These are phyloP conservation scores for Arthrobotrys sphaeroides DNA, from an alignment of 2,329 filamentous ascomycete genomes.

Conservation along the genomic window DNA sequence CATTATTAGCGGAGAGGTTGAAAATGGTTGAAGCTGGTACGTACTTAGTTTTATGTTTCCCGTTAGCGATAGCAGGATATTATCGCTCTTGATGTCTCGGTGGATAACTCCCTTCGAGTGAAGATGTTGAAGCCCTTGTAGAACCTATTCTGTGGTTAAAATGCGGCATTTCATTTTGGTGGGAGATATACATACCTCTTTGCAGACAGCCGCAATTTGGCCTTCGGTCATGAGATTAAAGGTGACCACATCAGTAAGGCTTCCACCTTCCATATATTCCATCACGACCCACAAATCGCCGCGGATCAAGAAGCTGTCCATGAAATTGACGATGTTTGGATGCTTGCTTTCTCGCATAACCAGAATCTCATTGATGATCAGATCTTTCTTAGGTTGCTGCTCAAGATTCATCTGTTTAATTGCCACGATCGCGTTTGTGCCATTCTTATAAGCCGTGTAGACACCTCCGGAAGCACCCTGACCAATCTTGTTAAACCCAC, in stretches of 20 bases:
- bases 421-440: conserved; percentile 85
- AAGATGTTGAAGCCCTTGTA: conserved; percentile 90
- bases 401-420: conserved; percentile 99
- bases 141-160: conserved; percentile 66
- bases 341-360: conserved; percentile 99
- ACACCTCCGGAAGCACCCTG: conserved; percentile 97
- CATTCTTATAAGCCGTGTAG: conserved; percentile 86
- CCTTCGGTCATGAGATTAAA: conserved; percentile 99
- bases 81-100: conserved; percentile 98
- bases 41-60: conserved; percentile 96
- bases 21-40: background rate
- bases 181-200: conserved; percentile 70
- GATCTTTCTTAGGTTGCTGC: conserved; percentile 97
- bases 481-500: conserved; percentile 90
- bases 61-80: conserved; percentile 90
- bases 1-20: conserved; percentile 59
- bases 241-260: conserved; percentile 95
- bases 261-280: conserved; percentile 99
- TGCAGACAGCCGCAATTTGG: conserved; percentile 94
- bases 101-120: conserved; percentile 99
- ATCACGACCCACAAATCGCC: conserved; percentile 98
- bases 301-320: conserved; percentile 90
- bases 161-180: background rate
- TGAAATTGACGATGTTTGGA: conserved; percentile 98
- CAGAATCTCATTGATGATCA: conserved; percentile 98